Evolutionary conservation across 129 eudicot genomes (phyloP).

Genomic region (Centrapalus pauciflorus): DNA sequence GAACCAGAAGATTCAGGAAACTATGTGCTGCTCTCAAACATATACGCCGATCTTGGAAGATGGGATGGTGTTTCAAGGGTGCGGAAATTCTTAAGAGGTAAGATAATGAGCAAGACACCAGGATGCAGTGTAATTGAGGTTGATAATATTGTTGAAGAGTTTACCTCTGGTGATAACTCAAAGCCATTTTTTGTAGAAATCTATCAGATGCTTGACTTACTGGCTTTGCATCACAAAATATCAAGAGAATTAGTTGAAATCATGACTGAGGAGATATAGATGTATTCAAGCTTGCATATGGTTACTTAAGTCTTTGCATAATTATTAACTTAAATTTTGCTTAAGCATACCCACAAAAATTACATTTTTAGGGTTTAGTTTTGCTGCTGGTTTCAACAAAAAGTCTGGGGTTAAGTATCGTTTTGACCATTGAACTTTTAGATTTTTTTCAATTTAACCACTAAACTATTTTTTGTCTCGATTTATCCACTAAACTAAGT

Average conservation of each 20-base stretch:
- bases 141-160: constrained; percentile 39
- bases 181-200: constrained; percentile 35
- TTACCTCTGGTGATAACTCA: constrained; percentile 46
- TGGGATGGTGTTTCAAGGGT: constrained; percentile 53
- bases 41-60: constrained; percentile 45
- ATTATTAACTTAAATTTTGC: too few species aligned
- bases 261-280: neutral
- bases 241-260: neutral
- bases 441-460: too few species aligned
- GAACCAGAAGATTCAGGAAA: constrained; percentile 57
- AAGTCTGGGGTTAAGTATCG: too few species aligned
- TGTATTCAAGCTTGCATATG: too few species aligned
- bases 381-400: too few species aligned
- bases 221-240: constrained; percentile 32
- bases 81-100: constrained; percentile 41
- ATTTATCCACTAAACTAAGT: too few species aligned
- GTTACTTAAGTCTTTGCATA: too few species aligned
- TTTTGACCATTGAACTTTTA: too few species aligned
- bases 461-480: too few species aligned
- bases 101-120: constrained; percentile 50
- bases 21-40: constrained; percentile 44
- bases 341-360: too few species aligned
- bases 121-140: constrained; percentile 51
- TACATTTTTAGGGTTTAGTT: too few species aligned
- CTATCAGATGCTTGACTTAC: constrained; percentile 28